Evolutionary conservation across 75 land plant genomes (phyloP).

Genomic region (Isoetes taiwanensis): DNA sequence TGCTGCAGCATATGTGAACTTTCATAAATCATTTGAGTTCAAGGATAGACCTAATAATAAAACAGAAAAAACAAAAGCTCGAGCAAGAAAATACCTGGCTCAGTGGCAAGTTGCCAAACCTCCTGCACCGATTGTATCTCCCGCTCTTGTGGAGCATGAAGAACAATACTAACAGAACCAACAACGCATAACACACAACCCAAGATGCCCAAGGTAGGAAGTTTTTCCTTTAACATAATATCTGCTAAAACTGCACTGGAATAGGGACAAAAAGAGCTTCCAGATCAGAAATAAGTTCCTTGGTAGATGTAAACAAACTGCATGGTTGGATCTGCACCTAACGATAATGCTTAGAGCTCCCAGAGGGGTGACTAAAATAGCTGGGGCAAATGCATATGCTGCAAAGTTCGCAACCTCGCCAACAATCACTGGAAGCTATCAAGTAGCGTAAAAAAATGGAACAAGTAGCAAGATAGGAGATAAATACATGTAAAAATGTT

Average conservation of each 20-base stretch:
- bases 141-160: conserved; percentile 85
- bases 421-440: conserved; percentile 53
- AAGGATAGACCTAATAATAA: too few species aligned
- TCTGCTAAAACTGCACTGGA: conserved; percentile 81
- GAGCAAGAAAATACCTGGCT: conserved; percentile 42
- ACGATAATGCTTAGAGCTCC: conserved; percentile 76
- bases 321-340: conserved; percentile 33
- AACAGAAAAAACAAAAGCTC: neutral
- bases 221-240: conserved; percentile 57
- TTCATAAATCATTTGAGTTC: neutral
- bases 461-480: neutral
- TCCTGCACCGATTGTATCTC: conserved; percentile 59
- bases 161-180: conserved; percentile 73
- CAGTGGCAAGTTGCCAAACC: conserved; percentile 82
- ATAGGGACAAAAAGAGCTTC: too few species aligned
- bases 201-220: conserved; percentile 67
- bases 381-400: conserved; percentile 80
- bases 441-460: too few species aligned
- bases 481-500: neutral
- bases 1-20: conserved; percentile 26
- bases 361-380: conserved; percentile 67
- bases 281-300: too few species aligned
- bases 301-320: too few species aligned
- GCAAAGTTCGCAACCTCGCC: conserved; percentile 73
- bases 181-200: conserved; percentile 86